These are phyloP conservation scores for Lentinula sp. DNA, from an alignment of 768 basidiomycete species.

Conservation along the genomic window DNA sequence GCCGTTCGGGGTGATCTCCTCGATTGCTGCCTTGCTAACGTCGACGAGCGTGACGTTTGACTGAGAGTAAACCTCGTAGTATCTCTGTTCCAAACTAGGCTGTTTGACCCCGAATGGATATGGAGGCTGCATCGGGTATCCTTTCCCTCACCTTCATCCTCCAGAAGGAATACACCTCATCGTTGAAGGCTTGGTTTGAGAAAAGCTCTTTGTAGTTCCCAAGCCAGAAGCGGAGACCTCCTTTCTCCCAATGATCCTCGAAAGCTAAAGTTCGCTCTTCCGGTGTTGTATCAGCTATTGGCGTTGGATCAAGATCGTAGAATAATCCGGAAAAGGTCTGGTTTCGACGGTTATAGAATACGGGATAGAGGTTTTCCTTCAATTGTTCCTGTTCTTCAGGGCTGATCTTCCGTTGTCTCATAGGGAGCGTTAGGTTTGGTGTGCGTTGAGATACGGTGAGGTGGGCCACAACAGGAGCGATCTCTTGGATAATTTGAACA, in stretches of 20 bases:
- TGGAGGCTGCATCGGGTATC: background rate
- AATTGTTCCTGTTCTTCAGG: background rate
- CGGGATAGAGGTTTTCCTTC: background rate
- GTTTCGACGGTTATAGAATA: background rate
- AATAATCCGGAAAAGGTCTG: constrained; percentile 2
- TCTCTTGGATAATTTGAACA: constrained; percentile 9
- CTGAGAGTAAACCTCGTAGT: constrained; percentile 3
- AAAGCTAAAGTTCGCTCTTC: constrained; percentile 8
- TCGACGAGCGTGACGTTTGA: constrained; percentile 5
- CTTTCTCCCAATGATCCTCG: constrained; percentile 8
- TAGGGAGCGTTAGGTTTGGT: constrained; percentile 4
- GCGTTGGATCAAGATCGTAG: background rate
- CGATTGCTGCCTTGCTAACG: background rate
- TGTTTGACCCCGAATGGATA: constrained; percentile 3
- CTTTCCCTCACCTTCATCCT: background rate
- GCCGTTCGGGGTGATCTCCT: constrained; percentile 1
- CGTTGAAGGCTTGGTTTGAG: background rate
- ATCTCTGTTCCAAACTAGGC: constrained; percentile 1
- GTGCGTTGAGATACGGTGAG: constrained; percentile 13
- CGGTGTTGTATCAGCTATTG: background rate
- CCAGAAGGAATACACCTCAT: constrained; percentile 5
- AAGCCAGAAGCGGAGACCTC: constrained; percentile 7
- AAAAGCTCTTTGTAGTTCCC: constrained; percentile 4
- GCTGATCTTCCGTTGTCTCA: background rate
- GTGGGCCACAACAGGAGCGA: background rate